A percentile compares a stretch with the other conserved stretches of the same genome.
These are phyloP conservation scores for Phytophthora colocasiae DNA, from an alignment of 352 stramenopile genomes.

Conservation along the genomic window DNA sequence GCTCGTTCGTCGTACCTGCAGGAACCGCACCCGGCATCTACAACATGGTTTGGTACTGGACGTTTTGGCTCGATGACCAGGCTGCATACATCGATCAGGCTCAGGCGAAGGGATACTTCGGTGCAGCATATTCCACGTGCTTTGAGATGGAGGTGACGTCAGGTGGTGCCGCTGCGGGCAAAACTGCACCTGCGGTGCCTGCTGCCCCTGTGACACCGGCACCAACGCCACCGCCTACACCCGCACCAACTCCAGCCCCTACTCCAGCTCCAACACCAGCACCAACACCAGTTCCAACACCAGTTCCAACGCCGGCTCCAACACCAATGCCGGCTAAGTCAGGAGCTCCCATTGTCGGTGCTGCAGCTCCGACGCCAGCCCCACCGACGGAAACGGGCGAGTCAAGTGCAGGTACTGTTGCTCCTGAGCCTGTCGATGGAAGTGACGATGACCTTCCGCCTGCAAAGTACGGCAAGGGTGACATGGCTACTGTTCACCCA, in stretches of 20 bases:
- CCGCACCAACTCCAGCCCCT: conserved; percentile 1
- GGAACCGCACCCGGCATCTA: conserved; percentile 58
- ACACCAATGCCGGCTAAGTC: conserved; percentile 7
- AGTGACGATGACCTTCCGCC: conserved; percentile 13
- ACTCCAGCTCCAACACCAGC: not conserved
- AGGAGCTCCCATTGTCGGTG: conserved; percentile 13
- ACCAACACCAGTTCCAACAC: conserved; percentile 2
- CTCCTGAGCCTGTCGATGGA: conserved; percentile 8
- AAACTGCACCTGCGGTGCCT: not conserved
- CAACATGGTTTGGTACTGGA: conserved; percentile 81
- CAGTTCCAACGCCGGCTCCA: not conserved
- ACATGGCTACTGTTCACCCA: conserved; percentile 16
- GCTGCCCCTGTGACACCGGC: not conserved
- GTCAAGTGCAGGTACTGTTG: conserved; percentile 14
- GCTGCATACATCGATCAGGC: conserved; percentile 55
- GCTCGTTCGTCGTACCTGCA: conserved; percentile 53
- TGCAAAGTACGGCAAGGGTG: conserved; percentile 13
- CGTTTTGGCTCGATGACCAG: conserved; percentile 65
- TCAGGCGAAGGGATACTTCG: conserved; percentile 65
- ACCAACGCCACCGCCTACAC: conserved; percentile 1
- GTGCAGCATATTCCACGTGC: conserved; percentile 70
- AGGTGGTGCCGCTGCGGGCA: conserved; percentile 1
- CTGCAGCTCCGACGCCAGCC: conserved; percentile 5
- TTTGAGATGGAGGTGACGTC: conserved; percentile 68
- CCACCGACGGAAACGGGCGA: not conserved